These are phyloP conservation scores for Cyberlindnera galapagoensis DNA, from an alignment of 805 yeast genomes.

Conservation along the genomic window DNA sequence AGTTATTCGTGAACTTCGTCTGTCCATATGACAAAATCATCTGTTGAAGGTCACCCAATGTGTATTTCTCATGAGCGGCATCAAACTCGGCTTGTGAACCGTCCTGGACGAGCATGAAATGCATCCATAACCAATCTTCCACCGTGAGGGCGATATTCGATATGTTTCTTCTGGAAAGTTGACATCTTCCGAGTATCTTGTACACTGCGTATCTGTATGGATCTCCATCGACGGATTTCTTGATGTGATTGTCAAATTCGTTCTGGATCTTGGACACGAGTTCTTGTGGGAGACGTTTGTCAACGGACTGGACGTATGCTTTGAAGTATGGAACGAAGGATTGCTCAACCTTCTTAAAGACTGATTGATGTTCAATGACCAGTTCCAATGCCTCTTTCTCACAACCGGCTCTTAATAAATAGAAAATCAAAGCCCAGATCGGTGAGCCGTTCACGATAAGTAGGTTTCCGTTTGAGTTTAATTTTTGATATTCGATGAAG, in stretches of 20 bases:
- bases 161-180: constrained; percentile 54
- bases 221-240: constrained; percentile 62
- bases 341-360: constrained; percentile 79
- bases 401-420: constrained; percentile 79
- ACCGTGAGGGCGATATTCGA: constrained; percentile 68
- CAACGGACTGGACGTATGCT: constrained; percentile 53
- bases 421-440: constrained; percentile 90
- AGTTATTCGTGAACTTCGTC: constrained; percentile 61
- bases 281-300: constrained; percentile 54
- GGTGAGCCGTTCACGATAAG: constrained; percentile 77
- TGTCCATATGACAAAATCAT: constrained; percentile 68
- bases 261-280: constrained; percentile 61
- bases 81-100: constrained; percentile 35
- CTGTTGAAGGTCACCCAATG: constrained; percentile 67
- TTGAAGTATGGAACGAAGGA: constrained; percentile 75
- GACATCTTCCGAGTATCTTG: constrained; percentile 89
- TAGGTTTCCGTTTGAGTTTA: constrained; percentile 41
- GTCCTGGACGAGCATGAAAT: constrained; percentile 69
- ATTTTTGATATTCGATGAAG: constrained; percentile 42
- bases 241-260: constrained; percentile 82
- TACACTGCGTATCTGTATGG: constrained; percentile 88
- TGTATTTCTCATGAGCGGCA: constrained; percentile 64
- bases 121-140: constrained; percentile 98
- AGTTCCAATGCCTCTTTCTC: constrained; percentile 70
- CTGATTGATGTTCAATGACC: constrained; percentile 54